Evolutionary conservation across 192 early-diverging fungal genomes (phyloP).

Genomic region (Rhizophlyctis rosea): DNA sequence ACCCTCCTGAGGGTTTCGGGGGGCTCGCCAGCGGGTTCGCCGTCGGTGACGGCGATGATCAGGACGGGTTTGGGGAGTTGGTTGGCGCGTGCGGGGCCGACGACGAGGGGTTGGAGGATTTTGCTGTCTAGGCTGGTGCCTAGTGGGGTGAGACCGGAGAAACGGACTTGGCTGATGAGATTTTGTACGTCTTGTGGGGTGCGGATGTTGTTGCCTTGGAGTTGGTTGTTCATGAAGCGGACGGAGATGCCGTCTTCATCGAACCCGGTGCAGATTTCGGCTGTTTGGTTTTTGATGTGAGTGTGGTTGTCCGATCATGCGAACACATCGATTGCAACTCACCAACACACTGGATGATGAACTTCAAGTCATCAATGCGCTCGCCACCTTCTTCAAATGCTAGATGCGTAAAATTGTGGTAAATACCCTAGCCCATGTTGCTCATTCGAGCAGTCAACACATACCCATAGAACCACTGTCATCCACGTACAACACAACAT

Average conservation of each 20-base stretch:
- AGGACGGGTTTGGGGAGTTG: conserved; percentile 25
- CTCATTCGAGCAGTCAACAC: no score
- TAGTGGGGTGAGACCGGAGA: conserved; percentile 29
- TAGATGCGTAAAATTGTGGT: no score
- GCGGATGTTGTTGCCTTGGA: conserved; percentile 28
- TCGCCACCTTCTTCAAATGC: conserved; percentile 26
- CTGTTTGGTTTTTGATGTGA: no score
- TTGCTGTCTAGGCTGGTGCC: conserved; percentile 28
- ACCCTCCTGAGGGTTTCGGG: conserved; percentile 13
- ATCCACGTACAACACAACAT: conserved; percentile 30
- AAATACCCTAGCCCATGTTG: no score
- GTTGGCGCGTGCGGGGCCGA: conserved; percentile 6
- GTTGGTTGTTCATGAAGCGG: conserved; percentile 31
- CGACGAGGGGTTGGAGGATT: conserved; percentile 25
- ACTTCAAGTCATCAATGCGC: conserved; percentile 30
- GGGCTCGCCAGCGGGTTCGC: conserved; percentile 27
- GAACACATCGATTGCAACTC: no score
- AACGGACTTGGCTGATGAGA: conserved; percentile 15
- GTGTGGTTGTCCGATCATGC: no score
- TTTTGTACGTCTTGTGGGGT: conserved; percentile 7
- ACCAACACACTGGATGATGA: no score
- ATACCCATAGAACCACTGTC: no score
- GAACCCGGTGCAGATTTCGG: conserved; percentile 24
- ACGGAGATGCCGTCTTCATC: conserved; percentile 32
- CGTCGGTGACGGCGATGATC: conserved; percentile 31